Conservation (phyloP, 768 basidiomycete species). For the Sarcodon aspratus region DNA sequence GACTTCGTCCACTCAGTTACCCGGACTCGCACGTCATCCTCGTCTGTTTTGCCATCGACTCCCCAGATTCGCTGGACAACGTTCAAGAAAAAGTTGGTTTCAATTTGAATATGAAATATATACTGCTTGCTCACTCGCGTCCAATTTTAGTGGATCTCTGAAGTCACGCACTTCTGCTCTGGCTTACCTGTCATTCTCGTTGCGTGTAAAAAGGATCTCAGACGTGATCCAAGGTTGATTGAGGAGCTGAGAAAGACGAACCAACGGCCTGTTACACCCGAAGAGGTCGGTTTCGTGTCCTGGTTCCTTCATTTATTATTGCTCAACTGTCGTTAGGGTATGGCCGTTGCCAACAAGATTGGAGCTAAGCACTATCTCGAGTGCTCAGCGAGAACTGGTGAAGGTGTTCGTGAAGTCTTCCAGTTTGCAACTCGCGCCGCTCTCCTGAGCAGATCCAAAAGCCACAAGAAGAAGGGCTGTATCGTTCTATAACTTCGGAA, state of each 20-base stretch:
- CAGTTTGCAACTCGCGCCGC: conserved; percentile 94
- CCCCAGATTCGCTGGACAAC: conserved; percentile 96
- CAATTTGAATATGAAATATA: background rate
- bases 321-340: conserved; percentile 46
- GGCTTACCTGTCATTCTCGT: conserved; percentile 94
- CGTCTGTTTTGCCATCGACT: conserved; percentile 98
- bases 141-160: conserved; percentile 84
- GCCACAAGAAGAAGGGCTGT: conserved; percentile 29
- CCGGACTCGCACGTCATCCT: conserved; percentile 99
- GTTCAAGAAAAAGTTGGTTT: conserved; percentile 93
- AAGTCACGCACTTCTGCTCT: conserved; percentile 96
- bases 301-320: background rate
- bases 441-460: conserved; percentile 48
- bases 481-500: conserved; percentile 27
- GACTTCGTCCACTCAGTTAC: conserved; percentile 93
- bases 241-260: conserved; percentile 91
- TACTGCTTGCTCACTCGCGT: conserved; percentile 1
- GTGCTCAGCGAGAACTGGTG: conserved; percentile 92
- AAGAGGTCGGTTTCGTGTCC: conserved; percentile 50
- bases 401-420: conserved; percentile 97
- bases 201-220: conserved; percentile 97
- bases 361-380: conserved; percentile 95
- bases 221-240: conserved; percentile 86
- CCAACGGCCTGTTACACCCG: conserved; percentile 89
- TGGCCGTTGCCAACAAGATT: conserved; percentile 94